Evolutionary conservation across 371 early-diverging fungal species (phyloP), one percentile per base, ranked within the genome.

Genomic region (Basidiobolus heterosporus): DNA sequence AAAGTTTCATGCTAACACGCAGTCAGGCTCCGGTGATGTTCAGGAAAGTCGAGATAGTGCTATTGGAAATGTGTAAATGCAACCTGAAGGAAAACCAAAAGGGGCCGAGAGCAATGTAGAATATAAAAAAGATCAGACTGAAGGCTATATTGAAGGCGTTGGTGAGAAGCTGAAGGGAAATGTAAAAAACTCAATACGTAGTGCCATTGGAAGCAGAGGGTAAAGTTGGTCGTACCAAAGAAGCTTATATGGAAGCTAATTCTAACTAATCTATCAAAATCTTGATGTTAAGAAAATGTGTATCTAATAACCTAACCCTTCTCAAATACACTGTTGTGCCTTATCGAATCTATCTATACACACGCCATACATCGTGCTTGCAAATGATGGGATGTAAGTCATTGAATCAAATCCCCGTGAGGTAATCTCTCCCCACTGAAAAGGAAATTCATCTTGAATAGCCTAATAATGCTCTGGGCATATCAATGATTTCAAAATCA

Each of bases 131-230:
- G 58, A 56, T 20, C n/a, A 46, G 9, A 17, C 46, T 7, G 18
- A 46, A 46, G 46, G 46, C 5, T 30, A 46, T 1, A 35, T 35
- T 46, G 44, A 53, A 37, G 57, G 59, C 22, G 13, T 19, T 15
- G 44, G n/a, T 16, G 65, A 72, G 47, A 59, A 64, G 42, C 22
- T 57, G 40, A 42, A 56, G 19, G 74, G 74, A 15, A 54, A 56
- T 9, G 52, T 53, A 43, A 67, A 67, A 59, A 57, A 68, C 15
- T 54, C 60, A 14, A 44, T 59, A 15, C 69, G 69, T 14, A 48
- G 51, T 15, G 58, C 59, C 18, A 44, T 64, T 64, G 52, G 50
- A 69, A 54, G 56, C 62, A 6, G 51, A 67, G 50, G 69, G 69
- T 3, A 54, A 60, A 20, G 14, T 57, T 9, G 62, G 67, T 52